phyloP scores from a whole-genome alignment of 768 basidiomycete species.

The Exidia glandulosa region DNA sequence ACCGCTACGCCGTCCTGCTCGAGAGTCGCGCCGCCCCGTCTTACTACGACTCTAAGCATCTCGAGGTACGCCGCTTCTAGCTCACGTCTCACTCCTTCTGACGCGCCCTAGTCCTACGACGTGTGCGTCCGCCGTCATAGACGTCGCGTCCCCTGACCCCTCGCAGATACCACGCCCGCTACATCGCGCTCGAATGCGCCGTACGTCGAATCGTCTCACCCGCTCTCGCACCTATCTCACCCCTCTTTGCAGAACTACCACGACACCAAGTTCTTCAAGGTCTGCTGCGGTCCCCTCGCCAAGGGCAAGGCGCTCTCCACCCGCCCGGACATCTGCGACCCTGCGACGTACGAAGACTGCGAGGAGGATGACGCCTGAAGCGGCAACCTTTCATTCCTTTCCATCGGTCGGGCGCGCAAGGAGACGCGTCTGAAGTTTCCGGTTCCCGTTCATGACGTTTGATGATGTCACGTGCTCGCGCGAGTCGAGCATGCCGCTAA shows the following conservation, averaged over 20 bases:
- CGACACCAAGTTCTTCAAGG: conserved; percentile 27
- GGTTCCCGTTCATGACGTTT: too few relatives aligned
- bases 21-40: too few relatives aligned
- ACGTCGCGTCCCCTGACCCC: neutral
- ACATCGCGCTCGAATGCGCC: conserved; percentile 41
- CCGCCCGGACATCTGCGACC: conserved; percentile 16
- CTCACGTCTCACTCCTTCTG: conserved; percentile 9
- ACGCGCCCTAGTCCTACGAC: conserved; percentile 8
- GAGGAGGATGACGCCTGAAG: neutral
- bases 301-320: conserved; percentile 18
- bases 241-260: conserved; percentile 19
- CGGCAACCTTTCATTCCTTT: too few relatives aligned
- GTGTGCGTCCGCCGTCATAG: neutral
- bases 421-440: too few relatives aligned
- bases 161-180: conserved; percentile 46
- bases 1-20: neutral
- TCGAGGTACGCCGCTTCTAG: conserved; percentile 4
- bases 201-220: neutral
- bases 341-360: neutral
- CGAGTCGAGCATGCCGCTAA: too few relatives aligned
- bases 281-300: conserved; percentile 23
- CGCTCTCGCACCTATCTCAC: neutral
- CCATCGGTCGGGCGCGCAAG: too few relatives aligned
- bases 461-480: too few relatives aligned
- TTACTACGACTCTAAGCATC: neutral